Evolutionary conservation across 2,329 filamentous ascomycete genomes (phyloP).

Genomic region (Botrytis fragariae): DNA sequence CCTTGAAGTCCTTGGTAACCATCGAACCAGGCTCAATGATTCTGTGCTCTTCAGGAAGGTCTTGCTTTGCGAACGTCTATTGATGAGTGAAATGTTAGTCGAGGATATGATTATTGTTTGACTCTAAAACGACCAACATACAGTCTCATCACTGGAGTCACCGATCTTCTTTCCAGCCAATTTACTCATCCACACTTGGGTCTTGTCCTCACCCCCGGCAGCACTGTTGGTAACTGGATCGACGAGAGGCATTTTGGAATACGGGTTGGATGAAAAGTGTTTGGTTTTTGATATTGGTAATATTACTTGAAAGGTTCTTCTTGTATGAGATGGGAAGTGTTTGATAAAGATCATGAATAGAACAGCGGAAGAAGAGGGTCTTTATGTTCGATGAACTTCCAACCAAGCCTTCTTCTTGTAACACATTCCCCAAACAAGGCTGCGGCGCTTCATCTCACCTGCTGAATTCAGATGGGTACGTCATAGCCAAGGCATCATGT

Average conservation of each 20-base stretch:
- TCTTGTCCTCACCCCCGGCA: constrained; percentile 39
- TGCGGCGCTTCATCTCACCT: constrained; percentile 1
- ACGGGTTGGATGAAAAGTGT: constrained; percentile 23
- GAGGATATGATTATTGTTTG: not conserved
- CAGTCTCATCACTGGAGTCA: constrained; percentile 53
- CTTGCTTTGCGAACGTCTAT: constrained; percentile 59
- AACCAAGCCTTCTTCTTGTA: not conserved
- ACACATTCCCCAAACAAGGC: constrained; percentile 2
- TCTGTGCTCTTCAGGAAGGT: constrained; percentile 56
- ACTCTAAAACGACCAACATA: constrained; percentile 38
- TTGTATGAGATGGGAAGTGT: constrained; percentile 7
- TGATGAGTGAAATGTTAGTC: not conserved
- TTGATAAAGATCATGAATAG: constrained; percentile 6
- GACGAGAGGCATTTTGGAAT: constrained; percentile 60
- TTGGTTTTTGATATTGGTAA: constrained; percentile 8
- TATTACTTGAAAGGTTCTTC: not conserved
- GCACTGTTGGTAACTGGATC: constrained; percentile 54
- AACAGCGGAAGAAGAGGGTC: not conserved
- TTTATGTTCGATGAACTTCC: constrained; percentile 6
- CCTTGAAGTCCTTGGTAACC: constrained; percentile 56
- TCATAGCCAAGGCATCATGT: constrained; percentile 5
- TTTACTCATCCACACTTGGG: constrained; percentile 59
- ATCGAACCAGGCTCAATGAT: constrained; percentile 56
- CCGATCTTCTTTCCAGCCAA: constrained; percentile 62
- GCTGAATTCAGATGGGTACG: constrained; percentile 7